Conservation (phyloP, 2,329 filamentous ascomycete species). For the Didymella lethalis region DNA sequence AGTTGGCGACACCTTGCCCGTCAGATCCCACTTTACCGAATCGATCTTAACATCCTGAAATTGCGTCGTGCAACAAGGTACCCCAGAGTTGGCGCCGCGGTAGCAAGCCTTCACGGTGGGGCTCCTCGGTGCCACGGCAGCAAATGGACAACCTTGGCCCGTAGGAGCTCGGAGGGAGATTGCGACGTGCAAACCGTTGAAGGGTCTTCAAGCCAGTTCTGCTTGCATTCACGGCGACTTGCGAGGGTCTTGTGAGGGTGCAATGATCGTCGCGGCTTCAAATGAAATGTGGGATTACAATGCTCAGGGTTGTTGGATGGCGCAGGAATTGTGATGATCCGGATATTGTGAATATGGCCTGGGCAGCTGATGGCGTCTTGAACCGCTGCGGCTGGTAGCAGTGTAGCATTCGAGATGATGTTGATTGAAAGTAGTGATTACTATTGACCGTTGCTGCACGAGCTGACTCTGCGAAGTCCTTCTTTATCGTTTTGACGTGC, state of each 20-base stretch:
- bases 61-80: slow-evolving; percentile 17
- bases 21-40: slow-evolving; percentile 1
- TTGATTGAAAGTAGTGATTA: background rate
- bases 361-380: background rate
- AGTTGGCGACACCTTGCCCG: slow-evolving; percentile 1
- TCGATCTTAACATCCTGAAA: background rate
- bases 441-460: background rate
- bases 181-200: slow-evolving; percentile 15
- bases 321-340: background rate
- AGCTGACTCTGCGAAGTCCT: slow-evolving; percentile 1
- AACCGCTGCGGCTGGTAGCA: too few species aligned
- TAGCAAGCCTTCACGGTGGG: slow-evolving; percentile 4
- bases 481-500: slow-evolving; percentile 5
- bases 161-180: slow-evolving; percentile 1
- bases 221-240: background rate
- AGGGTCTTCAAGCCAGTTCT: slow-evolving; percentile 10
- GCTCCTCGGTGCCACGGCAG: slow-evolving; percentile 14
- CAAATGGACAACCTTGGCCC: slow-evolving; percentile 2
- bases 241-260: background rate
- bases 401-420: too few species aligned
- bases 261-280: slow-evolving; percentile 6
- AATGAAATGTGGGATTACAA: slow-evolving; percentile 15
- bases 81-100: slow-evolving; percentile 6
- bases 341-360: background rate
- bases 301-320: slow-evolving; percentile 7